Evolutionary conservation across 2,329 filamentous ascomycete genomes (phyloP), one percentile per base, ranked within the genome.

Genomic region (Claviceps sp.): DNA sequence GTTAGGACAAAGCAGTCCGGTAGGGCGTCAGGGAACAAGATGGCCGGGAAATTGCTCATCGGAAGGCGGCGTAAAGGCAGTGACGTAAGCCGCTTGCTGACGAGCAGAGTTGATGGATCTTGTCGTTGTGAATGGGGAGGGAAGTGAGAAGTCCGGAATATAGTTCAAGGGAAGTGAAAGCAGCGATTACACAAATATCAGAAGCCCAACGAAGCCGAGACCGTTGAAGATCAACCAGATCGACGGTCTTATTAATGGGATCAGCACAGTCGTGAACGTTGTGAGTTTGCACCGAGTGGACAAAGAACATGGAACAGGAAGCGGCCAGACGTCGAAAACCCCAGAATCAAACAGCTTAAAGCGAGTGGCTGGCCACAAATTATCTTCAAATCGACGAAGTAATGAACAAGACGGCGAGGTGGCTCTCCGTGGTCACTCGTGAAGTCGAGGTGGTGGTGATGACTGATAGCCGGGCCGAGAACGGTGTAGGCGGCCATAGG

Each of bases 1-100:
- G 30, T 22, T 46, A 51, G 52, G 49, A 57, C 56, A 57, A 55
- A 51, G 52, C 49, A 50, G 19, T 26, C 38, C 26, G 16, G 19
- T 14, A 19, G 6, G 47, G 39, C 47, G 39, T 13, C 19, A 19
- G 24, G 16, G 11, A 30, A 4, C 14, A 24, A 8, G 14, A n/a
- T 34, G 11, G 24, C 43, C 16, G 16, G 8, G 19, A 19, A 19
- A 42, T 22, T 19, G 40, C 17, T 19, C 40, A 42, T 42, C 40
- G 40, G 40, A 42, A 11, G 38, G 14, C 38, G 22, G 38, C 14
- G 10, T 7, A 11, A 11, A 5, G 16, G 13, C 37, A 39, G 38
- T 40, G 34, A 10, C 7, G 22, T 4, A n/a, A 22, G 30, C 14
- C 34, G n/a, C 13, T 50, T 13, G 39, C 45, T 17, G 24, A 48